Percentiles rank a stretch among this genome's conserved stretches.
Evolutionary conservation across 2,329 filamentous ascomycete species (phyloP).

Genomic region (Coniochaeta ligniaria): DNA sequence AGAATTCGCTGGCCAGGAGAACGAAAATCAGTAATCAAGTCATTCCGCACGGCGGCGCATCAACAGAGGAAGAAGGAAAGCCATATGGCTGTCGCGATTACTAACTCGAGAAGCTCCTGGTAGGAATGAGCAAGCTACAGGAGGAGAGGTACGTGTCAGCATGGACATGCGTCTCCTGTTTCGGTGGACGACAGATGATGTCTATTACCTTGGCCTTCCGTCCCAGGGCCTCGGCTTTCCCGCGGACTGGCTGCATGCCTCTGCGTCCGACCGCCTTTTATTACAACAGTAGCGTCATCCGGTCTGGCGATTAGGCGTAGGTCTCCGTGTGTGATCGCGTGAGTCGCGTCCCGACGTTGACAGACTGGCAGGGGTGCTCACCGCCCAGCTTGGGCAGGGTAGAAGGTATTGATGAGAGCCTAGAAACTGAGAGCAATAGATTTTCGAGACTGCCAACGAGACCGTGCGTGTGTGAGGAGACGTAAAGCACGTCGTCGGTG

Average conservation of each 20-base stretch:
- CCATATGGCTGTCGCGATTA: conserved; percentile 39
- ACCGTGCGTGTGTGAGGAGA: background rate
- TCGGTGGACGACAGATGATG: conserved; percentile 4
- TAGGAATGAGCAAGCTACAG: conserved; percentile 86
- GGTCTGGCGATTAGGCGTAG: background rate
- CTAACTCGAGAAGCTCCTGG: conserved; percentile 74
- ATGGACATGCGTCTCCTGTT: conserved; percentile 5
- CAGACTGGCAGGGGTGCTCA: background rate
- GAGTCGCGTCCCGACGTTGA: background rate
- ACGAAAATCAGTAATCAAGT: conserved; percentile 5
- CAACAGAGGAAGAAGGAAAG: conserved; percentile 21
- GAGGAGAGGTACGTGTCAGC: conserved; percentile 25
- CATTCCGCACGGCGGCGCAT: background rate
- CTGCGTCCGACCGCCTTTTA: conserved; percentile 13
- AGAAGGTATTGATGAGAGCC: too few relatives aligned
- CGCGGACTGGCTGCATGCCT: conserved; percentile 48
- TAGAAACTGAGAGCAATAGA: background rate
- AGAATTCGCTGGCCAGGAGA: conserved; percentile 69
- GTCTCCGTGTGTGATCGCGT: background rate
- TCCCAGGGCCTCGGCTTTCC: conserved; percentile 50
- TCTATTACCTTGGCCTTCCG: conserved; percentile 51
- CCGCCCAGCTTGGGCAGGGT: background rate
- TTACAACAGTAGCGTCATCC: background rate
- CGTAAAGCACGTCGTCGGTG: background rate
- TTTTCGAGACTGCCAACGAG: background rate